phyloP scores from a whole-genome alignment of 139 green algal genomes.

The Coelastrella sp. region DNA sequence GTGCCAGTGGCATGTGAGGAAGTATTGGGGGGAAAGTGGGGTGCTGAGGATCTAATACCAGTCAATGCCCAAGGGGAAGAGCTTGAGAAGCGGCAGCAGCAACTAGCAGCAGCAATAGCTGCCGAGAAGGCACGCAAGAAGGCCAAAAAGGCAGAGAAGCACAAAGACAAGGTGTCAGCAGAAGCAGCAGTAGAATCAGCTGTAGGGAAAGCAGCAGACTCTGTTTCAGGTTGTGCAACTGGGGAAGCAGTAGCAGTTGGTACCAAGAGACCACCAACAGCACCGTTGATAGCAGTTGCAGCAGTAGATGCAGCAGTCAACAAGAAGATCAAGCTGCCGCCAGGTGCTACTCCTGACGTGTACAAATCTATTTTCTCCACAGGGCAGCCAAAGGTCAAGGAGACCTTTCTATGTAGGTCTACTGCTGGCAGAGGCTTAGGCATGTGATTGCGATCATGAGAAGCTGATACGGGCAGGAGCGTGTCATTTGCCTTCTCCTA shows the following conservation, averaged over 20 bases:
- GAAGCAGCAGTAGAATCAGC: not conserved
- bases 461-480: not conserved
- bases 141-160: constrained; percentile 50
- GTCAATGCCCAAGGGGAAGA: constrained; percentile 73
- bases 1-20: constrained; percentile 62
- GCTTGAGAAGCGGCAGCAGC: constrained; percentile 53
- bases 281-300: not conserved
- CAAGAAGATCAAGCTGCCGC: constrained; percentile 55
- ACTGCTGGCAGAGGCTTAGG: constrained; percentile 17
- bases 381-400: constrained; percentile 48
- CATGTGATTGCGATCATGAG: not conserved
- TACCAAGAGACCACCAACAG: constrained; percentile 22
- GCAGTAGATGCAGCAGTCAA: constrained; percentile 3
- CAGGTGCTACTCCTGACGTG: constrained; percentile 51
- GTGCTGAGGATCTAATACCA: constrained; percentile 59
- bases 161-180: not conserved
- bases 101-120: constrained; percentile 44
- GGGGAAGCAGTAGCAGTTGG: not conserved
- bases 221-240: not conserved
- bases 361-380: constrained; percentile 57
- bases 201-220: constrained; percentile 10
- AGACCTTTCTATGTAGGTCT: constrained; percentile 60
- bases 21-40: constrained; percentile 50
- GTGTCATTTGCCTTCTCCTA: not conserved
- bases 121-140: constrained; percentile 50